phyloP scores from a whole-genome alignment of 2,329 filamentous ascomycete genomes.

The Podosphaera fusca region DNA sequence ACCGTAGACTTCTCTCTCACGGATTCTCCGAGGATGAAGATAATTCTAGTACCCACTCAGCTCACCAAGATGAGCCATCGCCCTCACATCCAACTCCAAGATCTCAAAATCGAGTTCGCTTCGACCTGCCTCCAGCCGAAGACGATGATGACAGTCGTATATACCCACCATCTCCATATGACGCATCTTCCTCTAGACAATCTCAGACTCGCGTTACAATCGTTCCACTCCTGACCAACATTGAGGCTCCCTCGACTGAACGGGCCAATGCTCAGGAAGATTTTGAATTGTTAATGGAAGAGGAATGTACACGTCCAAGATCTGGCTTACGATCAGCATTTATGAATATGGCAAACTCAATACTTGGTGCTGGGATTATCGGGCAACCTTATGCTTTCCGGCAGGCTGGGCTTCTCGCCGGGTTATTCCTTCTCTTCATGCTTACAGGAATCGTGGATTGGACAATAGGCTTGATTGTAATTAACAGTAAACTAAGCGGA shows the following conservation, averaged over 20 bases:
- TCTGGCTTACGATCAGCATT: conserved; percentile 73
- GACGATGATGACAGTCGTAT: conserved; percentile 13
- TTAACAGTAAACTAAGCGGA: conserved; percentile 92
- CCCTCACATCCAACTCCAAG: conserved; percentile 1
- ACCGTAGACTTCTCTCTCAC: conserved; percentile 18
- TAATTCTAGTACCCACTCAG: conserved; percentile 10
- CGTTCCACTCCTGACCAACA: conserved; percentile 54
- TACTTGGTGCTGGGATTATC: conserved; percentile 59
- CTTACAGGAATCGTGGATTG: conserved; percentile 81
- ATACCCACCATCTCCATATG: conserved; percentile 22
- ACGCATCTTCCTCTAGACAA: conserved; percentile 12
- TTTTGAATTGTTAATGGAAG: conserved; percentile 26
- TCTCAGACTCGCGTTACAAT: conserved; percentile 11
- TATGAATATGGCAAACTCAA: conserved; percentile 99
- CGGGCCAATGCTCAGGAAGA: conserved; percentile 27
- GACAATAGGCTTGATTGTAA: conserved; percentile 91
- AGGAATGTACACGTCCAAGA: conserved; percentile 44
- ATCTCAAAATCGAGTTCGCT: conserved; percentile 16
- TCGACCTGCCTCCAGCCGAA: conserved; percentile 14
- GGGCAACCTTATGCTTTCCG: conserved; percentile 89
- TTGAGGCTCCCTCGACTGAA: conserved; percentile 60
- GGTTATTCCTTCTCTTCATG: conserved; percentile 50
- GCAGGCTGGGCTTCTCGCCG: conserved; percentile 69
- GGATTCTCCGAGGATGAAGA: conserved; percentile 14
- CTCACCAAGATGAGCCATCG: not conserved